Base-by-base conservation (phyloP, 768 basidiomycete genomes). In the Trichaptum fuscoviolaceum region DNA sequence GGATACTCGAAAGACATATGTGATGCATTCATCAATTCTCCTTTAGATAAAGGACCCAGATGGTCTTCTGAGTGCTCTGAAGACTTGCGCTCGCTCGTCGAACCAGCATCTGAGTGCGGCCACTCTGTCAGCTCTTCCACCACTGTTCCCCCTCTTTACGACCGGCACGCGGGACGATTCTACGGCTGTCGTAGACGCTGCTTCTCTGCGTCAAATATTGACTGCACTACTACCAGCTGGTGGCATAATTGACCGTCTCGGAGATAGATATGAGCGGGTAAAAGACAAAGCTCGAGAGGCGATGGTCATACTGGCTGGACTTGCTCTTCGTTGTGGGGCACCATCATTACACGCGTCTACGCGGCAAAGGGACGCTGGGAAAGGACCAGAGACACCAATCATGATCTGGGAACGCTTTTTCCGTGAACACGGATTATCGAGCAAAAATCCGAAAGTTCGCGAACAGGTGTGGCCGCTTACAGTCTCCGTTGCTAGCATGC, bases 81-180 rank as follows among this genome's bases (percentile, higher is more conserved):
- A 91, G 76, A 72, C 87, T 42, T 92, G 87, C 70, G 83, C 95
- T 70, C 86, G 91, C 70, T 87, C 87, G 58, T 83, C 92, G 60
- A 93, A 95, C 77, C 87, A 92, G 72, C 92, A 93, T 71, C 80
- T 96, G 57, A 85, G 88, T 8, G 87, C 86, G 65, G 93, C 93
- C 36, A 88, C 92, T 34, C 80, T 95, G 70, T 82, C 85, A 66
- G 86, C 85, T 35, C 78, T 95, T 42, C 88, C 88, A 18, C 80
- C 87, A 9, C 78, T 91, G 65, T 82, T 92, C 36, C 86, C 87
- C 26, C 81, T 88, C 59, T 80, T 93, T 66, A 77, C 90, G 64
- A 76, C 83, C 27, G 82, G 79, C 65, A 70, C 75, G 66, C 70
- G 73, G 57, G 72, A 73, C 66, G 62, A 71, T 67, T 66, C 67